Percentiles rank a stretch among this genome's conserved stretches.
Evolutionary conservation across 1,284 basidiomycete species (phyloP).

Genomic region (Trametes sp.): DNA sequence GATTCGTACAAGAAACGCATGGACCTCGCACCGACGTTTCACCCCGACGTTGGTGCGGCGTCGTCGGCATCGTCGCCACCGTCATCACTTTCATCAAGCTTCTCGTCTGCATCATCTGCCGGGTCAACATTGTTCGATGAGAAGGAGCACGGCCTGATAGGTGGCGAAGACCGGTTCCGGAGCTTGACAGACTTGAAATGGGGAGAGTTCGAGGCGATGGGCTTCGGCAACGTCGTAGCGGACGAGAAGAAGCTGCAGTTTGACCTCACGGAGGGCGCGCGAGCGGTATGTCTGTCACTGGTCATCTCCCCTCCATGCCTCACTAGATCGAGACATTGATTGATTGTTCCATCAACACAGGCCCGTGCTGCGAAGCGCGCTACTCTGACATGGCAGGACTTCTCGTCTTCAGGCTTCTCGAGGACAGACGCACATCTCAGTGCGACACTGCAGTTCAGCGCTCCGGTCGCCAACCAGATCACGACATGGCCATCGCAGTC

Average conservation of each 20-base stretch:
- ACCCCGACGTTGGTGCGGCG: conserved; percentile 55
- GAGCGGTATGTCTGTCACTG: conserved; percentile 61
- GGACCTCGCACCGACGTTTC: conserved; percentile 64
- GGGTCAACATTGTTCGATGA: conserved; percentile 44
- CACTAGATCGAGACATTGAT: not conserved
- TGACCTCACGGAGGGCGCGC: conserved; percentile 86
- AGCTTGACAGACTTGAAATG: conserved; percentile 86
- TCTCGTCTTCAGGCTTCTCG: conserved; percentile 81
- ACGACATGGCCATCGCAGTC: conserved; percentile 76
- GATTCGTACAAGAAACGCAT: conserved; percentile 77
- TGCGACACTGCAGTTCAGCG: conserved; percentile 82
- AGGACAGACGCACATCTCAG: conserved; percentile 77
- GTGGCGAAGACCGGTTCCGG: conserved; percentile 73
- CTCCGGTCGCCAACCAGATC: conserved; percentile 71
- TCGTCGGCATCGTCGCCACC: conserved; percentile 35
- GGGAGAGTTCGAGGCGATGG: conserved; percentile 86
- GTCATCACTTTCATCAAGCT: conserved; percentile 40
- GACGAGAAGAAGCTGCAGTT: conserved; percentile 82
- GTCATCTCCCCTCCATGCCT: not conserved
- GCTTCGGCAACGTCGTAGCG: conserved; percentile 66
- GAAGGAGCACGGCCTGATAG: conserved; percentile 40
- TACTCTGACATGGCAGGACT: conserved; percentile 88
- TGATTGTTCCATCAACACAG: conserved; percentile 46
- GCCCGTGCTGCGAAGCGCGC: conserved; percentile 74
- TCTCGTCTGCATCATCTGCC: conserved; percentile 43